A percentile compares a stretch with the other conserved stretches of the same genome.
These are phyloP conservation scores for Paratinospora sagittata DNA, from an alignment of 164 flowering plant species.

Conservation along the genomic window DNA sequence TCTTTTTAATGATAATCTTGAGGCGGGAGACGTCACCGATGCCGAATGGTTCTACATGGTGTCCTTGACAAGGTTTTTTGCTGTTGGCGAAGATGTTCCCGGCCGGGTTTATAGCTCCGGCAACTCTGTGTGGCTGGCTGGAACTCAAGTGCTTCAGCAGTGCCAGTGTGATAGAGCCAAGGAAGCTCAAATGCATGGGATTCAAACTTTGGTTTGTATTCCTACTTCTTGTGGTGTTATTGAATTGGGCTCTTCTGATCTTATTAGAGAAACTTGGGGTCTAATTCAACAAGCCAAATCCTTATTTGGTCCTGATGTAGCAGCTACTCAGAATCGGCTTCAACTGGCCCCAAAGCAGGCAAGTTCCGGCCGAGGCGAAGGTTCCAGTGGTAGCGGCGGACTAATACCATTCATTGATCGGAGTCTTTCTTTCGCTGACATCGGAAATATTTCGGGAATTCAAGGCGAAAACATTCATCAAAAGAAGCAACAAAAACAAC, in stretches of 20 bases:
- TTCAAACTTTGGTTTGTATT: conserved; percentile 53
- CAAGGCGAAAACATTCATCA: conserved; percentile 3
- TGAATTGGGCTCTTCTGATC: conserved; percentile 53
- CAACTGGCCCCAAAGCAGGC: no score
- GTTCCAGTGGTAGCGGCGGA: no score
- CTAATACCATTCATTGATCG: conserved; percentile 21
- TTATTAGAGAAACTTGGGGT: conserved; percentile 36
- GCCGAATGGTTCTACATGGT: conserved; percentile 69
- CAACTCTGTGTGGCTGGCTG: conserved; percentile 42
- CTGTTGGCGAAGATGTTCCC: conserved; percentile 33
- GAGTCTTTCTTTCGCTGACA: conserved; percentile 33
- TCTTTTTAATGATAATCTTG: conserved; percentile 5
- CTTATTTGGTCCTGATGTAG: conserved; percentile 32
- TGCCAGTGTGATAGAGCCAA: conserved; percentile 45
- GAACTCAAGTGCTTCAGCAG: conserved; percentile 28
- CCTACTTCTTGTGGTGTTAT: conserved; percentile 45
- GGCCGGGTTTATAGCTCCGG: conserved; percentile 41
- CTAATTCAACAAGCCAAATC: conserved; percentile 38
- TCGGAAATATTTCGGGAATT: conserved; percentile 23
- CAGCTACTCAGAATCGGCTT: no score
- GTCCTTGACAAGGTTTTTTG: conserved; percentile 46
- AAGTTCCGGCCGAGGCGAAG: no score
- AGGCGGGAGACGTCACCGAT: conserved; percentile 36
- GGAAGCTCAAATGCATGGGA: conserved; percentile 52
- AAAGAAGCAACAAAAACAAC: not conserved